Conservation (phyloP, 192 early-diverging fungal species). For the Hyaloraphidium curvatum region DNA sequence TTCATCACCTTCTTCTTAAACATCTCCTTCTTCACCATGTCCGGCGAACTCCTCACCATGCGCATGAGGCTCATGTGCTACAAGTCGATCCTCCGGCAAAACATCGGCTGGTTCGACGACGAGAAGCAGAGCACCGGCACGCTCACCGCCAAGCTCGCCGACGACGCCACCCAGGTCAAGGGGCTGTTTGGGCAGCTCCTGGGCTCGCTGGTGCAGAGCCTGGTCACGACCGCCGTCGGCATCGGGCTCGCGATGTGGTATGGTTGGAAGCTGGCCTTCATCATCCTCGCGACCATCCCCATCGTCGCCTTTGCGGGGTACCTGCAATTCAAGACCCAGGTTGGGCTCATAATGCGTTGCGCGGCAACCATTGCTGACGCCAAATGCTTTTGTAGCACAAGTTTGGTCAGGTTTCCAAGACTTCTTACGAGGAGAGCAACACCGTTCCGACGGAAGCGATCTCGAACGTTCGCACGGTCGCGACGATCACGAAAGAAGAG, state of each 20-base stretch:
- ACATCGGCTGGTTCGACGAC: neutral
- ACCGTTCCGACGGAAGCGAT: conserved; percentile 74
- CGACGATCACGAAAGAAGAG: conserved; percentile 37
- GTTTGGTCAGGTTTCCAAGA: conserved; percentile 41
- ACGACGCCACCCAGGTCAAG: conserved; percentile 5
- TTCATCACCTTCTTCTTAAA: neutral
- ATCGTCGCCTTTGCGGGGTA: conserved; percentile 29
- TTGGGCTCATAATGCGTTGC: neutral
- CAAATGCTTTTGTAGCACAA: conserved; percentile 15
- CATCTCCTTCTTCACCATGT: neutral
- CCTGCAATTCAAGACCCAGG: conserved; percentile 22
- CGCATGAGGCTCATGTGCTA: neutral
- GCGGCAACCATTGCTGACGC: neutral
- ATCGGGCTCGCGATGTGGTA: conserved; percentile 3
- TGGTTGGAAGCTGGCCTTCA: conserved; percentile 68
- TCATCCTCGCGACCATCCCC: conserved; percentile 42
- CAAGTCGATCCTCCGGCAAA: neutral
- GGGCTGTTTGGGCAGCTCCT: neutral
- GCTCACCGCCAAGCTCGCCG: conserved; percentile 5
- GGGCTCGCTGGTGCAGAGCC: neutral
- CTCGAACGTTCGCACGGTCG: conserved; percentile 67
- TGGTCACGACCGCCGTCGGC: neutral
- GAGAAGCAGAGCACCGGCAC: neutral
- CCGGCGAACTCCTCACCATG: neutral
- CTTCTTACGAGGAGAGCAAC: conserved; percentile 54